These are phyloP conservation scores for Remersonia thermophila DNA, from an alignment of 2,329 filamentous ascomycete genomes.

Conservation along the genomic window DNA sequence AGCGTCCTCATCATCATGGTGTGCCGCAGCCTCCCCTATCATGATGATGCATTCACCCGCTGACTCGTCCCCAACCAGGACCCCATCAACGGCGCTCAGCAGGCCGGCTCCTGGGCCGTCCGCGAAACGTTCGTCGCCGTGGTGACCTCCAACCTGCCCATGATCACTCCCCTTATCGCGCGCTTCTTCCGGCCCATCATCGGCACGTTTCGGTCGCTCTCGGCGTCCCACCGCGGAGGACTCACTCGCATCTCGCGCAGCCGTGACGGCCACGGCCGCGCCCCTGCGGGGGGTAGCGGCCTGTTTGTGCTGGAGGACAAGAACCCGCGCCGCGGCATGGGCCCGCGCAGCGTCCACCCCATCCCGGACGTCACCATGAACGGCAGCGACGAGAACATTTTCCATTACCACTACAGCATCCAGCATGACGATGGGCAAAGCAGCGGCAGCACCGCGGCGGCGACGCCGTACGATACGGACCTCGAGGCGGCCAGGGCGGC, in stretches of 20 bases:
- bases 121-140: conserved; percentile 29
- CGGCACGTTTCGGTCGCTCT: conserved; percentile 23
- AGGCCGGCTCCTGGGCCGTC: conserved; percentile 28
- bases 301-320: conserved; percentile 18
- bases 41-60: too few species aligned
- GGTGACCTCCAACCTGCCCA: conserved; percentile 27
- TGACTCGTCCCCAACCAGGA: conserved; percentile 16
- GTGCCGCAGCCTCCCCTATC: conserved; percentile 1
- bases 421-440: not conserved
- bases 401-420: too few species aligned
- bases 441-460: not conserved
- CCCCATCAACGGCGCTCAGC: conserved; percentile 24
- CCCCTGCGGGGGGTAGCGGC: too few species aligned
- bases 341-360: conserved; percentile 18
- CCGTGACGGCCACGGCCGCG: not conserved
- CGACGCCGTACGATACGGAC: conserved; percentile 1
- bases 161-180: conserved; percentile 30
- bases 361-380: conserved; percentile 18
- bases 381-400: conserved; percentile 20
- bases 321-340: conserved; percentile 18
- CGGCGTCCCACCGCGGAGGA: conserved; percentile 6
- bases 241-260: conserved; percentile 6
- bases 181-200: conserved; percentile 26
- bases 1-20: conserved; percentile 36
- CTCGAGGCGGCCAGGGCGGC: conserved; percentile 1